Percentiles rank a stretch among this genome's conserved stretches.
phyloP scores from a whole-genome alignment of 1,284 basidiomycete species.

The Apiotrichum domesticum region DNA sequence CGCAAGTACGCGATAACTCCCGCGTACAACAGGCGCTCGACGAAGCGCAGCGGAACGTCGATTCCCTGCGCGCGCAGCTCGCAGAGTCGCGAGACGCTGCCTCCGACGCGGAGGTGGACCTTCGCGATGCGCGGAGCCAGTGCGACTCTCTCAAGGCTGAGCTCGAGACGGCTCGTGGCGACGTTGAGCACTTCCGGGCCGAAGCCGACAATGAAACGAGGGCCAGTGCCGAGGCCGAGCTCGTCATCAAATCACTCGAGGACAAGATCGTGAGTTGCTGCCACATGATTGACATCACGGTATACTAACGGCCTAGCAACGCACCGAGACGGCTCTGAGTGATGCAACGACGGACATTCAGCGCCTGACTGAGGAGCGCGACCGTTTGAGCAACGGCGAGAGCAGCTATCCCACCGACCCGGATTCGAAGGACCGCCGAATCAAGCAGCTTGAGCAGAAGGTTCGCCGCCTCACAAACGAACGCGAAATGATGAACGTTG shows the following conservation, averaged over 20 bases:
- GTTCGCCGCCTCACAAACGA: slow-evolving; percentile 2
- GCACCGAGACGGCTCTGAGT: background rate
- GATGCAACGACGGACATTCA: background rate
- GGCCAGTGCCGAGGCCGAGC: background rate
- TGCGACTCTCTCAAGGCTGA: background rate
- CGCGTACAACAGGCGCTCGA: background rate
- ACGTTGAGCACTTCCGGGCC: background rate
- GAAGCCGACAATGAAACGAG: background rate
- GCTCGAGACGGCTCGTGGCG: background rate
- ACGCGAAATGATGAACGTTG: background rate
- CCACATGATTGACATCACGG: background rate
- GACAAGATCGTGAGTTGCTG: background rate
- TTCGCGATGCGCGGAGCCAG: background rate
- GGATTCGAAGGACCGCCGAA: background rate
- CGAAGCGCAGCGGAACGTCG: background rate
- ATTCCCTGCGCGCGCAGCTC: background rate
- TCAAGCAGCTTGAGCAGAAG: slow-evolving; percentile 1
- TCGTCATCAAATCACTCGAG: background rate
- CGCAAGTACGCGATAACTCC: background rate
- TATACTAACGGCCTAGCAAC: background rate
- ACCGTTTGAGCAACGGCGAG: no score
- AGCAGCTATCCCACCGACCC: background rate
- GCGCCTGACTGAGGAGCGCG: background rate
- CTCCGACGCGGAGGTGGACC: background rate
- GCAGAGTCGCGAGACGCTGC: background rate